phyloP scores from a whole-genome alignment of 73 alveolate genomes.

The Uronychia setigera region DNA sequence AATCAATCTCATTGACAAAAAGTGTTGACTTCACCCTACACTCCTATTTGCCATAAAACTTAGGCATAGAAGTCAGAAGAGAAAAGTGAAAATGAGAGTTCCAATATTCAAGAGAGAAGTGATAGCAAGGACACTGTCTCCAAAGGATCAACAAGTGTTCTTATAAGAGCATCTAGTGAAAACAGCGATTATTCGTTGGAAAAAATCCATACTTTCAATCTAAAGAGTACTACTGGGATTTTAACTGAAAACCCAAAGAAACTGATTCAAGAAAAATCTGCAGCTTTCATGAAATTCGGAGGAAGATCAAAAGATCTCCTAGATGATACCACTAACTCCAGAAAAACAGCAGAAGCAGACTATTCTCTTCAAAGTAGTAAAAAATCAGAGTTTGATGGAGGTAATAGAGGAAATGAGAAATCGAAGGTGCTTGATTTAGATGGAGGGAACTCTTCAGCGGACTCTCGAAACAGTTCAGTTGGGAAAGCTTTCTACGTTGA shows the following conservation, averaged over 20 bases:
- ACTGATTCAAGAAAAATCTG: neutral
- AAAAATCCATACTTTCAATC: slow-evolving; percentile 52
- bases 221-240: slow-evolving; percentile 1
- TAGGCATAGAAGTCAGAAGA: too few relatives aligned
- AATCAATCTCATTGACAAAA: too few relatives aligned
- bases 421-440: neutral
- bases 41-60: too few relatives aligned
- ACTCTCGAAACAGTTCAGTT: slow-evolving; percentile 5
- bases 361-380: neutral
- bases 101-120: neutral
- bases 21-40: too few relatives aligned
- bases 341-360: neutral
- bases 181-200: slow-evolving; percentile 32
- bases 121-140: neutral
- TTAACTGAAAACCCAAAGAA: neutral
- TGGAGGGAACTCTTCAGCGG: neutral
- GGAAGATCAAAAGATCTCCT: neutral
- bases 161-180: slow-evolving; percentile 5
- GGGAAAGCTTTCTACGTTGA: slow-evolving; percentile 34
- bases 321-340: neutral
- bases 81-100: too few relatives aligned
- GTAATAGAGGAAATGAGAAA: neutral
- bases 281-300: neutral
- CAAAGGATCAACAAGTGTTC: neutral
- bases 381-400: neutral